Evolutionary conservation across 2,329 filamentous ascomycete species (phyloP), one percentile per base, ranked within the genome.

Genomic region (Trichoderma asperellum): DNA sequence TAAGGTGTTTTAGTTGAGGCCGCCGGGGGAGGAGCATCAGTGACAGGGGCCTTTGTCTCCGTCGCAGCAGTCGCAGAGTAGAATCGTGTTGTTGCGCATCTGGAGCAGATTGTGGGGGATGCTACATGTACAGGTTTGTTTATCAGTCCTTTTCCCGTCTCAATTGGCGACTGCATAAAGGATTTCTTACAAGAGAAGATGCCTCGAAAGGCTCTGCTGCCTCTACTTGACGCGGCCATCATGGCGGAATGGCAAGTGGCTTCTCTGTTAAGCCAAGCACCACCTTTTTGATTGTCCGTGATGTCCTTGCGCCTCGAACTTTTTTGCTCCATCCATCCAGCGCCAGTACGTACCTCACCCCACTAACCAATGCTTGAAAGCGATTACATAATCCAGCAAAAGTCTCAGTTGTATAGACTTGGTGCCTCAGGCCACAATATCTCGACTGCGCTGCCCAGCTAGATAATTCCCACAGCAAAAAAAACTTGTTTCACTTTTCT

Each of bases 171-270:
- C 35, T 4, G 12, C 18, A 56, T 4, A 21, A 43, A 4, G 18
- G 21, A 7, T 18, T 70, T 67, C 85, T 76, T 76, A 89, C 88
- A 81, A 76, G 82, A 81, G 69, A 89, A 74, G 67, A 85, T 79
- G 72, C 81, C 81, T 74, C 83, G 81, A 70, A 84, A 78, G 76
- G 83, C 83, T 76, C 79, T 82, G 73, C 84, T 78, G 73, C 87
- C 86, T 83, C 87, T 86, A 81, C 86, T 87, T 75, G 86, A 83
- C 73, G 85, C 83, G 73, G 85, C 81, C 87, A 89, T 78, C 62
- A 74, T 76, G 63, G 73, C 70, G 66, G 47, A 27, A 68, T 71
- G 53, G 40, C 40, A 37, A 57, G 69, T 71, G 68, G 73, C 67
- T 69, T 62, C 61, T 43, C 29, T 59, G 40, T 21, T 58, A 60